Conservation (phyloP, 2,329 filamentous ascomycete species). For the Scytalidium lignicola region DNA sequence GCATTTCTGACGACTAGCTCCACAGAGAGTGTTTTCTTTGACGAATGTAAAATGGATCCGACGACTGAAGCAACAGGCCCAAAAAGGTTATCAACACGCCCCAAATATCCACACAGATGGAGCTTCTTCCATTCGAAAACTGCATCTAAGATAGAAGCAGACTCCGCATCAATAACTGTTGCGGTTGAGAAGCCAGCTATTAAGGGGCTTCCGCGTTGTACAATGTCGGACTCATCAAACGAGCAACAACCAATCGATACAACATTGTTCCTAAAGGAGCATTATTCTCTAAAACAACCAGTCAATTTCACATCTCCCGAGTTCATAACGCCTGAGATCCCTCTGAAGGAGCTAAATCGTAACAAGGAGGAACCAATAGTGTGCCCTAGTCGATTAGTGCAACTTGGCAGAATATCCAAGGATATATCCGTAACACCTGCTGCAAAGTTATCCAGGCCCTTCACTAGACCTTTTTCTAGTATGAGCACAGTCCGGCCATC, state of each 20-base stretch:
- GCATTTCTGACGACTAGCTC: constrained; percentile 50
- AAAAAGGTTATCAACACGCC: constrained; percentile 52
- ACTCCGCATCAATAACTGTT: constrained; percentile 39
- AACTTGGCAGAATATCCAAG: constrained; percentile 80
- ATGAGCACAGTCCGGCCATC: constrained; percentile 40
- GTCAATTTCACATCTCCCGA: too few relatives aligned
- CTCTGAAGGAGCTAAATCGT: constrained; percentile 19
- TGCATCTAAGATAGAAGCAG: constrained; percentile 18
- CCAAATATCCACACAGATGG: constrained; percentile 53
- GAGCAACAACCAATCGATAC: constrained; percentile 16
- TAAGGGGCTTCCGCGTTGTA: constrained; percentile 54
- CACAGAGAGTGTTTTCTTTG: constrained; percentile 52
- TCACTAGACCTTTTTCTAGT: constrained; percentile 74
- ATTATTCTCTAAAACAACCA: too few relatives aligned
- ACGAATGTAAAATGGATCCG: constrained; percentile 42
- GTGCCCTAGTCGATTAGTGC: constrained; percentile 56
- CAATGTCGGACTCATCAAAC: constrained; percentile 56
- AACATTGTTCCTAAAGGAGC: too few relatives aligned
- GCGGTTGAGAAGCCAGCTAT: constrained; percentile 33
- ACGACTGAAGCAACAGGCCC: constrained; percentile 34
- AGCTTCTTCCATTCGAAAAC: constrained; percentile 55
- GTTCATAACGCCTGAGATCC: constrained; percentile 9
- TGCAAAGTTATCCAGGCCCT: constrained; percentile 68
- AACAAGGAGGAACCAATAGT: constrained; percentile 11
- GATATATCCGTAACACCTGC: constrained; percentile 67